Percentiles rank a stretch among this genome's conserved stretches.
phyloP scores from a whole-genome alignment of 345 rosid species.

The Aquilaria yunnanensis region DNA sequence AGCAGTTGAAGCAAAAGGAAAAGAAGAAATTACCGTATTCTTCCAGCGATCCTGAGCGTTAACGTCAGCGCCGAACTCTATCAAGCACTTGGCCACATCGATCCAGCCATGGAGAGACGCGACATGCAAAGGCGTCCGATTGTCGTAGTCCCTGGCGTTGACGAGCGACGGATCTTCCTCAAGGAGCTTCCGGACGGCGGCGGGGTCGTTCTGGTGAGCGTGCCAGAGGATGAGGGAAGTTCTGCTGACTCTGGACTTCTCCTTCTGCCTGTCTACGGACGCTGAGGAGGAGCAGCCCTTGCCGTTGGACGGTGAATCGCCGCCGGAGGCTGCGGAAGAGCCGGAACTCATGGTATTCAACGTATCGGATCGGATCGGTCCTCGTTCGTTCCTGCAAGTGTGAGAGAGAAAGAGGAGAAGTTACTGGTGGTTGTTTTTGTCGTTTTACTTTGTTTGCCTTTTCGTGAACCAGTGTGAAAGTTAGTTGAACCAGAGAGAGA shows the following conservation, averaged over 20 bases:
- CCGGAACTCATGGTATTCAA: conserved; percentile 45
- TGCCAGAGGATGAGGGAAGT: conserved; percentile 97
- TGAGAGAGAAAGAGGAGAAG: too few relatives aligned
- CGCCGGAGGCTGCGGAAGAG: conserved; percentile 24
- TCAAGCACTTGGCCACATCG: conserved; percentile 81
- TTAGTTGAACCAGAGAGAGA: too few relatives aligned
- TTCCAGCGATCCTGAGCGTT: conserved; percentile 99
- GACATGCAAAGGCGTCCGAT: conserved; percentile 89
- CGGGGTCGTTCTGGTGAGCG: conserved; percentile 91
- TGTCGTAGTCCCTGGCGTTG: conserved; percentile 89
- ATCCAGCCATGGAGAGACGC: conserved; percentile 97
- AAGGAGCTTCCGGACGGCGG: conserved; percentile 80
- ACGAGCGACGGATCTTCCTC: conserved; percentile 88
- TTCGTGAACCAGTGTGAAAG: too few relatives aligned
- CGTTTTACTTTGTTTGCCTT: too few relatives aligned
- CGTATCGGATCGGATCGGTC: conserved; percentile 8
- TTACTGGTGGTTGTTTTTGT: too few relatives aligned
- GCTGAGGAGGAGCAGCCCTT: conserved; percentile 25
- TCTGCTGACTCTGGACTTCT: conserved; percentile 97
- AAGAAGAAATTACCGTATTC: conserved; percentile 56
- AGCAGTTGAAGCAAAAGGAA: not conserved
- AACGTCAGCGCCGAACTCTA: conserved; percentile 91
- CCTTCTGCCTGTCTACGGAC: conserved; percentile 65
- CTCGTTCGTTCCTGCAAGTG: not conserved
- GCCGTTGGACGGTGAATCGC: conserved; percentile 21